Evolutionary conservation across 2,329 filamentous ascomycete species (phyloP).

Genomic region (Phialocephala subalpina): DNA sequence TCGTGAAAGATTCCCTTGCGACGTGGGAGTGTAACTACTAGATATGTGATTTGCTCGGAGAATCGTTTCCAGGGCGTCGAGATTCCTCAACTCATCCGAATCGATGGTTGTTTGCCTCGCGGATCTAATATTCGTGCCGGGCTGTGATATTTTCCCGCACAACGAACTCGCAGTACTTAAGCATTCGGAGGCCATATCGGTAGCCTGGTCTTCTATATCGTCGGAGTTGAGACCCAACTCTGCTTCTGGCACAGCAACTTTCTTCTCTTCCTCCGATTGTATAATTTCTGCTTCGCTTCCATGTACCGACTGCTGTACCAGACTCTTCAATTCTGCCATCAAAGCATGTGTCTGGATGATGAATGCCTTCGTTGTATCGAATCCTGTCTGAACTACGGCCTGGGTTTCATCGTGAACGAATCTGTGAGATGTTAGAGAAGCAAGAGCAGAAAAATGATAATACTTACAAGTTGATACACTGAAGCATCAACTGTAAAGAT

Average conservation of each 20-base stretch:
- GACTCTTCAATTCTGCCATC: neutral
- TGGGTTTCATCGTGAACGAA: slow-evolving; percentile 2
- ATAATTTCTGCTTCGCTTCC: neutral
- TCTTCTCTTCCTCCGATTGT: neutral
- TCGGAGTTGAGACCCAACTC: neutral
- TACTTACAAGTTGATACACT: slow-evolving; percentile 2
- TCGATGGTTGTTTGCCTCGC: neutral
- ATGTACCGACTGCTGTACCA: neutral
- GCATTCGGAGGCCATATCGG: slow-evolving; percentile 1
- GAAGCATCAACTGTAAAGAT: slow-evolving; percentile 6
- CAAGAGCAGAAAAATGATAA: neutral
- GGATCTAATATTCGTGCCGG: neutral
- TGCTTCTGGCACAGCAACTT: neutral
- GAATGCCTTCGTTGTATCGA: neutral
- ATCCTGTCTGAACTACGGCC: neutral
- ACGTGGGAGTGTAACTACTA: neutral
- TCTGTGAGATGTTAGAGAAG: neutral
- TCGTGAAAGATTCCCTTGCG: neutral
- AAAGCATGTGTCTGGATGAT: neutral
- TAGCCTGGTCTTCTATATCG: slow-evolving; percentile 4
- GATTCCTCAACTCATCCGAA: neutral
- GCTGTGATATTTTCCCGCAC: neutral
- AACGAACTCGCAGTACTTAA: neutral
- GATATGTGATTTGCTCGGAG: neutral
- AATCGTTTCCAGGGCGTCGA: neutral